phyloP scores from a whole-genome alignment of 768 basidiomycete species.

The Serendipita sp. region DNA sequence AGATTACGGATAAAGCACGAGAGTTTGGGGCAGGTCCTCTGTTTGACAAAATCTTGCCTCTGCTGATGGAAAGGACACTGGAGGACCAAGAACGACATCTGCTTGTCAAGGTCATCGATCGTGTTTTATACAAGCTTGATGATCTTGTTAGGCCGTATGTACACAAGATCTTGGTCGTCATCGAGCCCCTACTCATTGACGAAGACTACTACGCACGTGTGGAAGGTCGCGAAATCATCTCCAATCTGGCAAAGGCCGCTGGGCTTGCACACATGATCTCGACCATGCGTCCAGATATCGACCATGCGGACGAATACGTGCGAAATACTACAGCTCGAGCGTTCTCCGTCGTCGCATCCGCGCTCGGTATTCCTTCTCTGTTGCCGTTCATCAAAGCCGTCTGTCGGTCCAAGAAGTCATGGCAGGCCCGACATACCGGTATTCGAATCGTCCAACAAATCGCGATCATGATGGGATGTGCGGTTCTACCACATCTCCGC shows the following conservation, averaged over 20 bases:
- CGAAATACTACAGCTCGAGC: slow-evolving; percentile 98
- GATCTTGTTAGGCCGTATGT: slow-evolving; percentile 98
- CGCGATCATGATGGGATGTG: slow-evolving; percentile 99
- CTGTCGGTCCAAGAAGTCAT: slow-evolving; percentile 96
- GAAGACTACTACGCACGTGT: slow-evolving; percentile 95
- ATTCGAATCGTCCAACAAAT: slow-evolving; percentile 99
- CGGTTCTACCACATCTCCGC: slow-evolving; percentile 88
- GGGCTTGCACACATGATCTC: slow-evolving; percentile 99
- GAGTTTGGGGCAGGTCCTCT: slow-evolving; percentile 96
- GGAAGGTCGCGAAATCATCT: slow-evolving; percentile 98
- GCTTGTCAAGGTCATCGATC: slow-evolving; percentile 97
- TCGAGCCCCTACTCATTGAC: slow-evolving; percentile 95
- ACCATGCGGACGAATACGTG: slow-evolving; percentile 98
- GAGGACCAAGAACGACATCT: slow-evolving; percentile 98
- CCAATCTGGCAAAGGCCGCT: slow-evolving; percentile 94
- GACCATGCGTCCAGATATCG: slow-evolving; percentile 98
- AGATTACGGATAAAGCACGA: slow-evolving; percentile 97
- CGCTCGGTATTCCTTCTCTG: slow-evolving; percentile 91
- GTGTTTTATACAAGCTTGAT: slow-evolving; percentile 95
- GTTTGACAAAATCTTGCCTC: slow-evolving; percentile 95
- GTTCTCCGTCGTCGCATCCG: slow-evolving; percentile 96
- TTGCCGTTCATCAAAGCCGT: slow-evolving; percentile 98
- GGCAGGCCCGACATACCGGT: slow-evolving; percentile 98
- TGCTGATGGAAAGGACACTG: slow-evolving; percentile 93
- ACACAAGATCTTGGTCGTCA: slow-evolving; percentile 98